Evolutionary conservation across 306 rosid genomes (phyloP).

Genomic region (Prunus campanulata): DNA sequence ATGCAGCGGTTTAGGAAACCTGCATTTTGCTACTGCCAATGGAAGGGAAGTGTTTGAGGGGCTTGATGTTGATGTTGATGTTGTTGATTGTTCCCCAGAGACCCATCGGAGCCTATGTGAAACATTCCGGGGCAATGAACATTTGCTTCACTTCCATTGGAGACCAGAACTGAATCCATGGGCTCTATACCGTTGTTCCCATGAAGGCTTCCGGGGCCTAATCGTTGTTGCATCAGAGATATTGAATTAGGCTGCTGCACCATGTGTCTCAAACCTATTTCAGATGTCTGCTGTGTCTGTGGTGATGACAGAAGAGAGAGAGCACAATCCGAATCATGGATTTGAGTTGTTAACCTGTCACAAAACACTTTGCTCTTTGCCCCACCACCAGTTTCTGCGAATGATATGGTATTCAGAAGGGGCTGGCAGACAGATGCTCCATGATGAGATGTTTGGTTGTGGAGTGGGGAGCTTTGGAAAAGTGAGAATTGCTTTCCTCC

Average conservation of each 20-base stretch:
- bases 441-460: slow-evolving; percentile 25
- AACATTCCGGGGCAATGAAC: slow-evolving; percentile 52
- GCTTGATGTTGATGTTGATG: slow-evolving; percentile 26
- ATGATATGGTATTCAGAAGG: slow-evolving; percentile 38
- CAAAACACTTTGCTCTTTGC: slow-evolving; percentile 39
- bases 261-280: slow-evolving; percentile 49
- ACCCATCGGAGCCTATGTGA: slow-evolving; percentile 46
- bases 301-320: slow-evolving; percentile 99
- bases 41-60: slow-evolving; percentile 67
- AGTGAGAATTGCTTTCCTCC: slow-evolving; percentile 44
- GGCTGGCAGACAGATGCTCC: slow-evolving; percentile 43
- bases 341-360: slow-evolving; percentile 43
- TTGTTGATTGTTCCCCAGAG: slow-evolving; percentile 40
- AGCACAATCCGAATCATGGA: slow-evolving; percentile 74
- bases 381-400: slow-evolving; percentile 38
- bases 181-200: slow-evolving; percentile 40
- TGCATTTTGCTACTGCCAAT: slow-evolving; percentile 49
- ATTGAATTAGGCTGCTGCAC: slow-evolving; percentile 44
- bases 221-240: slow-evolving; percentile 45
- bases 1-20: neutral
- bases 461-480: slow-evolving; percentile 34
- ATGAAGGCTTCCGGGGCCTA: slow-evolving; percentile 29
- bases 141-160: slow-evolving; percentile 32
- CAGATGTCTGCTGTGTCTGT: slow-evolving; percentile 54
- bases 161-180: slow-evolving; percentile 53